These are phyloP conservation scores for Metarhizium anisopliae DNA, from an alignment of 2,329 filamentous ascomycete genomes.

Conservation along the genomic window DNA sequence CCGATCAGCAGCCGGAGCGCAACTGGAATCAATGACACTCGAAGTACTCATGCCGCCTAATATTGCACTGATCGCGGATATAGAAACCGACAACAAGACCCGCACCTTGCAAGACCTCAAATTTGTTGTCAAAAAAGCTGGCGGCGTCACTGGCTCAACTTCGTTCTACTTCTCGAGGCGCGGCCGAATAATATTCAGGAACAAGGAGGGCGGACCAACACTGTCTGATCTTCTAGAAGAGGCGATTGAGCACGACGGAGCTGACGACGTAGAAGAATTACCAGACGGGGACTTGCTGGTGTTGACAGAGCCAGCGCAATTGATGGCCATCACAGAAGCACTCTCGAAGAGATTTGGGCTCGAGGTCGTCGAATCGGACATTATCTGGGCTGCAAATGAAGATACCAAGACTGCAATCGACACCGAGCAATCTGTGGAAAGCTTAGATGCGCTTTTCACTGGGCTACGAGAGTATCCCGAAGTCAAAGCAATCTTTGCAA, in stretches of 20 bases:
- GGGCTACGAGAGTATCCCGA: slow-evolving; percentile 58
- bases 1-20: slow-evolving; percentile 61
- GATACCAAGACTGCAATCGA: slow-evolving; percentile 64
- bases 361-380: slow-evolving; percentile 64
- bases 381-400: slow-evolving; percentile 76
- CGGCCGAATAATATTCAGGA: slow-evolving; percentile 64
- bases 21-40: slow-evolving; percentile 68
- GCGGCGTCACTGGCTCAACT: slow-evolving; percentile 63
- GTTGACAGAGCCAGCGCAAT: slow-evolving; percentile 26
- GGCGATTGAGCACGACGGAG: slow-evolving; percentile 71
- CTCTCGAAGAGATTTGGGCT: slow-evolving; percentile 56
- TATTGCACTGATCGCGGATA: slow-evolving; percentile 73
- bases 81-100: slow-evolving; percentile 73
- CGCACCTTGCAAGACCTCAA: slow-evolving; percentile 68
- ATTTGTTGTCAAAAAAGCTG: slow-evolving; percentile 58
- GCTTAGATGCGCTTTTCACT: slow-evolving; percentile 51
- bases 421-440: slow-evolving; percentile 42
- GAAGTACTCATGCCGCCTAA: slow-evolving; percentile 74
- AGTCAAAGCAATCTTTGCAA: slow-evolving; percentile 73
- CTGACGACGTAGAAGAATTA: slow-evolving; percentile 61
- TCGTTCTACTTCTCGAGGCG: slow-evolving; percentile 79
- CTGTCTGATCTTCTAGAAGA: slow-evolving; percentile 72
- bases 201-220: slow-evolving; percentile 35
- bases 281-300: slow-evolving; percentile 63
- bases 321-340: slow-evolving; percentile 27